Evolutionary conservation across 352 stramenopile genomes (phyloP), one percentile per base, ranked within the genome.

Genomic region (Blastocystis sp.): DNA sequence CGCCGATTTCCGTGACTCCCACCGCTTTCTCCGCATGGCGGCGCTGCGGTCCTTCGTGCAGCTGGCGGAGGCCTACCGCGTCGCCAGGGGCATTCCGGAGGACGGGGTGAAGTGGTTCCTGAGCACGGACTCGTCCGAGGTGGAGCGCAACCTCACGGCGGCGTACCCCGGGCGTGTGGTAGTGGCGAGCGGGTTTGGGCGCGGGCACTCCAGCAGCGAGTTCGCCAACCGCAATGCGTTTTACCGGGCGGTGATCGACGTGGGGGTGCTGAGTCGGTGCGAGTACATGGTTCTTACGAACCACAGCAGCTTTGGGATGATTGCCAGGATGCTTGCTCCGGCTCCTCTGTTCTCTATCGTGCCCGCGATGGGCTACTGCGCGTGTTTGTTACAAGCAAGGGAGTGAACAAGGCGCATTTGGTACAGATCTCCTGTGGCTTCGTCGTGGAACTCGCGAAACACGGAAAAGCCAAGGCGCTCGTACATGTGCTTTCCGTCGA

Each of bases 301-400:
- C 61, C 57, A 84, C 52, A 84, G 74, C 45, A 84, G 74, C 42
- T 84, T 84, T 69, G 74, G 74, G 17, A 84, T 84, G 74, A 84
- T 84, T 54, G 74, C 74, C 2, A 34, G 74, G 52, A 84, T 84
- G 74, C 19, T 84, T 11, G n/a, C 74, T 38, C 40, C 17, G n/a
- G 14, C 1, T 1, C 54, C 74, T 17, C 9, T 69, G 6, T 84
- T 84, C 57, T 54, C 74, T 66, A 52, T 84, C 34, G 74, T 84
- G 9, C 74, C 74, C 52, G 74, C 74, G 11, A 19, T 9, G n/a
- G 54, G 54, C 19, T 84, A 84, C 57, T 57, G 0, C 48, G 0
- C 48, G 6, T 57, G 48, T 57, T 57, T 57, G 48, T 57, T 17
- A 57, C 48, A 57, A 57, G 14, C 48, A 57, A 7, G 14, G 48